Evolutionary conservation across 1,284 basidiomycete species (phyloP).

Genomic region (Trametes pubescens): DNA sequence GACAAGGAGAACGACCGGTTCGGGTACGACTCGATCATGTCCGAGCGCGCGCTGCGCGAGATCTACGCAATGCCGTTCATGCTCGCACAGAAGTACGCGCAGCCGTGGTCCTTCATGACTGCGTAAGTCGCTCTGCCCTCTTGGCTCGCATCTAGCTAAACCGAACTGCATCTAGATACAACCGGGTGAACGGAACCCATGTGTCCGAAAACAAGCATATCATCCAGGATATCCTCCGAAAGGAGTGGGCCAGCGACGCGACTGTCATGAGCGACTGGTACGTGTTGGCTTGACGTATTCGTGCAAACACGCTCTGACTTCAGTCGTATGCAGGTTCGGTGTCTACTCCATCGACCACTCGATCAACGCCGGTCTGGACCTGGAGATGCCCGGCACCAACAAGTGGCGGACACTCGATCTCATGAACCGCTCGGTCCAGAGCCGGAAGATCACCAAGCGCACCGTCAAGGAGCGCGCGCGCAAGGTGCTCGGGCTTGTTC

Average conservation of each 20-base stretch:
- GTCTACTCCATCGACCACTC: constrained; percentile 71
- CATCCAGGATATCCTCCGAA: constrained; percentile 70
- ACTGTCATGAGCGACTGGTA: constrained; percentile 84
- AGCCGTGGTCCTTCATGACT: constrained; percentile 80
- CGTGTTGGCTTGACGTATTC: constrained; percentile 15
- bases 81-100: constrained; percentile 76
- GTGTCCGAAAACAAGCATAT: constrained; percentile 72
- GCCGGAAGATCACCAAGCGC: constrained; percentile 70
- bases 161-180: constrained; percentile 54
- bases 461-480: constrained; percentile 74
- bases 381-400: constrained; percentile 82
- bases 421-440: constrained; percentile 67
- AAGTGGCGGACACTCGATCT: constrained; percentile 75
- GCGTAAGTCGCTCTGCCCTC: constrained; percentile 52
- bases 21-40: constrained; percentile 68
- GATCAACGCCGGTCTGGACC: constrained; percentile 79
- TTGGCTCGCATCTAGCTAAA: background rate
- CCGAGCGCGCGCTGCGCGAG: constrained; percentile 78
- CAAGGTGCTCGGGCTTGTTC: constrained; percentile 70
- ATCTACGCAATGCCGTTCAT: constrained; percentile 82
- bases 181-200: constrained; percentile 77
- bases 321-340: constrained; percentile 60
- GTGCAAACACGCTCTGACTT: background rate
- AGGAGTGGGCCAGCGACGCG: constrained; percentile 81
- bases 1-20: constrained; percentile 79